Evolutionary conservation across 352 stramenopile genomes (phyloP), one percentile per base, ranked within the genome.

Genomic region (Phytopythium boreale): DNA sequence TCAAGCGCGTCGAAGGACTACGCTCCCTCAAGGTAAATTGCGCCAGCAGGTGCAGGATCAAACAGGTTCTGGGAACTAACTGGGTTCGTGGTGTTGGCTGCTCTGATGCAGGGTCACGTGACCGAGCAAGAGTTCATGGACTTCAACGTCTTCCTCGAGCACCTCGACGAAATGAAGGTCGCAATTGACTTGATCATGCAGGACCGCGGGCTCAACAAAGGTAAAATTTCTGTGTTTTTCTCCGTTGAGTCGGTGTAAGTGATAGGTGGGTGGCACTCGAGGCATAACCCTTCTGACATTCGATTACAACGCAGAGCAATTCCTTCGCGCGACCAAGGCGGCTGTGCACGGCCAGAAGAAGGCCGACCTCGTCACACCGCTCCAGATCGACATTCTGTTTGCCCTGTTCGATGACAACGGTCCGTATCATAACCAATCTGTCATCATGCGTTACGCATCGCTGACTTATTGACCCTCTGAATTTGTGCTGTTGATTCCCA

Each of bases 371-470:
- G 71, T 96, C 34, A 93, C 88, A 22, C 75, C 83, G 41, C 67
- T 94, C 46, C 87, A 94, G 66, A 85, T 96, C 61, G 88, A 96
- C 56, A 92, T 96, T 52, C 67, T 96, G 1, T 96, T 96, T 56
- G 73, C 79, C 9, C 74, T 96, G 10, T 96, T 96, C 58, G 88
- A 96, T 59, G 56, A 84, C 8, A 75, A 94, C 59, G 84, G 87
- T 95, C 56, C 12, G 73, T 70, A 22, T 49, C 15, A 50, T 44
- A 57, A 57, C 2, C 12, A 10, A 19, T 15, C 34, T 53, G 6
- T 58, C 56, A 5, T 61, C 52, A 26, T 10, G 11, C 24, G 11
- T 2, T 4, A 34, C 15, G 47, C 24, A n/a, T 27, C 15, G 24
- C 12, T n/a, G 14, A 34, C 1, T 6, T 17, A 11, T 15, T 27